Evolutionary conservation across 257 asterid species (phyloP).

Genomic region (Capsicum chinense): DNA sequence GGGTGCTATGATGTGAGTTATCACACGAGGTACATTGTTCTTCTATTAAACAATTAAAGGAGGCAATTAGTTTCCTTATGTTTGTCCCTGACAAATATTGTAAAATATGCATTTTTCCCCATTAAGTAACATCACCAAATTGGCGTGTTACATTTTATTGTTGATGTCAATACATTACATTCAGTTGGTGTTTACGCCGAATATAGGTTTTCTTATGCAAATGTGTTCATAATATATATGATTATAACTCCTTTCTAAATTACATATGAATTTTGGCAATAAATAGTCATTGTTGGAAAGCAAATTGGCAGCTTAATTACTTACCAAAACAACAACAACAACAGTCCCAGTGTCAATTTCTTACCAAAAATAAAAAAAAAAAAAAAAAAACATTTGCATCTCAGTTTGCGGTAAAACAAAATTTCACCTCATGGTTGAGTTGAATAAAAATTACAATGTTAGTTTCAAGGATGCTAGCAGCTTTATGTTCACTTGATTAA

Average conservation of each 20-base stretch:
- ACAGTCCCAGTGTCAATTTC: background rate
- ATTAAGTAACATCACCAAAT: background rate
- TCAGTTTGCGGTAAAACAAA: background rate
- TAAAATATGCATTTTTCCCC: background rate
- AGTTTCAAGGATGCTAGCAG: background rate
- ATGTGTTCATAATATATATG: background rate
- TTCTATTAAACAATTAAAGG: background rate
- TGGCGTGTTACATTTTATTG: background rate
- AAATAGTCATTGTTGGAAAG: background rate
- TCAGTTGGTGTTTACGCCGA: background rate
- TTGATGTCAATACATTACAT: slow-evolving; percentile 12
- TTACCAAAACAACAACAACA: too few species aligned
- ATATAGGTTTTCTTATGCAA: background rate
- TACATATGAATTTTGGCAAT: background rate
- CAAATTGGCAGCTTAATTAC: background rate
- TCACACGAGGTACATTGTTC: background rate
- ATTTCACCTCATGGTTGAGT: background rate
- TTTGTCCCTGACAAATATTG: background rate
- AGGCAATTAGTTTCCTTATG: background rate
- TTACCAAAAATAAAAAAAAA: background rate
- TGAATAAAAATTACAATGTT: background rate
- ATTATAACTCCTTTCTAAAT: background rate
- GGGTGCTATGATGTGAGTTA: background rate
- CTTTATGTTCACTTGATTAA: background rate
- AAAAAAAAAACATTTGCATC: background rate